These are phyloP conservation scores for Dictyostelium purpureum DNA, from an alignment of 78 protist species.

Conservation along the genomic window DNA sequence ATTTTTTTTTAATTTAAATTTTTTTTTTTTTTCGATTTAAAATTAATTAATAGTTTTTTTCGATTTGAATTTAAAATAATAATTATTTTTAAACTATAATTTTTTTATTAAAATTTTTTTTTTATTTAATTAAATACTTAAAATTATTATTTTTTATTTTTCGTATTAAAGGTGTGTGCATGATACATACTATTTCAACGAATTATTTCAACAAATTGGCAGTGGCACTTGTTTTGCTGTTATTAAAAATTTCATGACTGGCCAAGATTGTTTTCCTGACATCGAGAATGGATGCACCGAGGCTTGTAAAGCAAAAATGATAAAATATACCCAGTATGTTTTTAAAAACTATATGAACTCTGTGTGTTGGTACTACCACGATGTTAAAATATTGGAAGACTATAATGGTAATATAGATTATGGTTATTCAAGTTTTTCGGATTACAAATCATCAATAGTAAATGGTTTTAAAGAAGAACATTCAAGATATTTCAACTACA, in stretches of 20 bases:
- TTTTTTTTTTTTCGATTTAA: too few species aligned
- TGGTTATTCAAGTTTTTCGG: neutral
- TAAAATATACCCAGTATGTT: neutral
- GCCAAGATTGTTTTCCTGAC: neutral
- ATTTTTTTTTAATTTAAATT: too few species aligned
- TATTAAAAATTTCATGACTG: neutral
- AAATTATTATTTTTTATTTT: too few species aligned
- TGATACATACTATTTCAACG: neutral
- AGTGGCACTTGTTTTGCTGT: neutral
- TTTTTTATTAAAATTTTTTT: too few species aligned
- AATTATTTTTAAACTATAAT: too few species aligned
- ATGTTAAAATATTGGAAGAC: neutral
- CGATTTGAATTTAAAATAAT: too few species aligned
- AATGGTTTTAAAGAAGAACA: neutral
- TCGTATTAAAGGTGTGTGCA: too few species aligned
- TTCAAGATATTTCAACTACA: neutral
- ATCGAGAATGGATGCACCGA: neutral
- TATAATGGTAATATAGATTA: neutral
- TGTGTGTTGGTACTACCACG: neutral
- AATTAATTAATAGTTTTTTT: too few species aligned
- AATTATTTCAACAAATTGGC: neutral
- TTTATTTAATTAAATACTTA: too few species aligned
- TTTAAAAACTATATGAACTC: neutral
- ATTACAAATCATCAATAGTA: neutral
- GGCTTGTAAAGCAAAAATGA: neutral